These are phyloP conservation scores for Phialocephala subalpina DNA, from an alignment of 2,329 filamentous ascomycete species.

Conservation along the genomic window DNA sequence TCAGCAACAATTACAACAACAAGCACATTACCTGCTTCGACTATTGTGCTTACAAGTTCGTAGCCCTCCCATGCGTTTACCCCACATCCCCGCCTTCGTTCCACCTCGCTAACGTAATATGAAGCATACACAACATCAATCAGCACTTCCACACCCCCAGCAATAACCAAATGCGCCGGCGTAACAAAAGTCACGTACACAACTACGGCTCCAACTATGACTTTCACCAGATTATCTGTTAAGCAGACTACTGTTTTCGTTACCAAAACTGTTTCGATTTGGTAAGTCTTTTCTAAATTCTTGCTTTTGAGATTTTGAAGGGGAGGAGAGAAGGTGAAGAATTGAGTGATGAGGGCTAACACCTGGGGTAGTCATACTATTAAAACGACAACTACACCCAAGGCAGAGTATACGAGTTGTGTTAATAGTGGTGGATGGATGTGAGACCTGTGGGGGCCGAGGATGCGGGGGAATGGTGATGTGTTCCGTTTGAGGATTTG, in stretches of 20 bases:
- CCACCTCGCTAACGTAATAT: too few species aligned
- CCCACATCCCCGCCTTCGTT: background rate
- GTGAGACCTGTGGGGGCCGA: background rate
- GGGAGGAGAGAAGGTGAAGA: too few species aligned
- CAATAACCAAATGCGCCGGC: constrained; percentile 3
- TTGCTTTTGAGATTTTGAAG: background rate
- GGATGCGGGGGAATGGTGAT: too few species aligned
- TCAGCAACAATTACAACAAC: background rate
- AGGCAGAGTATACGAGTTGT: constrained; percentile 1
- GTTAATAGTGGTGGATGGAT: constrained; percentile 8
- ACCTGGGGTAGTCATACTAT: background rate
- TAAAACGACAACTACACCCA: background rate
- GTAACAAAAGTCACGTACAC: constrained; percentile 11
- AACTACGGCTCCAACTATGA: background rate
- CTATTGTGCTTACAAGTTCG: background rate
- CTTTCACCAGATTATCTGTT: background rate
- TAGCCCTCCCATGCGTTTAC: constrained; percentile 5
- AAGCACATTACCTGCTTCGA: background rate
- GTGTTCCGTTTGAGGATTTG: too few species aligned
- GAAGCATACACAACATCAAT: constrained; percentile 11
- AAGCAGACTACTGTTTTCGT: background rate
- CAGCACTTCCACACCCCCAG: background rate
- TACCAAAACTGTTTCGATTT: background rate
- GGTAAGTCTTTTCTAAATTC: background rate
- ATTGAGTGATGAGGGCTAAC: background rate